Base-by-base conservation (phyloP, 1,284 basidiomycete species). In the Boletus hoseneyae region DNA sequence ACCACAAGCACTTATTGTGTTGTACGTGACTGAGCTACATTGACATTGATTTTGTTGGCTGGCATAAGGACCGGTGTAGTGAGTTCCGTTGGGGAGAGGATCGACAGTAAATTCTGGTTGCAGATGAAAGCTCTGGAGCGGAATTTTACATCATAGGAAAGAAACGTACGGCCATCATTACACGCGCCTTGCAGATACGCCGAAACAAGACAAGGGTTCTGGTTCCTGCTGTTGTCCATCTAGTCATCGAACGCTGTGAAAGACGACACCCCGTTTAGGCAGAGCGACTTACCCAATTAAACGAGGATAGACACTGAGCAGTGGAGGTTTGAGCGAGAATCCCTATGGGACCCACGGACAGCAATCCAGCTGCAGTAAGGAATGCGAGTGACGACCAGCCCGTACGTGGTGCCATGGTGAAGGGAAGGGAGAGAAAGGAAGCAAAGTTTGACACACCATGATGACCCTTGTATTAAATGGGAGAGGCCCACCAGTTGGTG, bases 1-100 rank as follows among this genome's bases (percentile, higher is more conserved):
- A 21, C 59, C 60, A 41, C 70, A 72, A 6, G 70, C 71, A 34
- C 62, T 65, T 11, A 70, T 34, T 30, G 61, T n/a, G 7, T 53
- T 60, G 46, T 72, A 72, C 1, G 61, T 57, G 39, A 73, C 56
- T 4, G 64, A 56, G 35, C 59, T 71, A 43, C 72, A 73, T 34
- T 58, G 50, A 45, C 71, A 73, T 5, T 12, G 2, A 27, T 64
- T 58, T 41, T 43, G 37, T 35, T 57, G 4, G 34, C 21, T 11
- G 30, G 16, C 53, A 12, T 39, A 43, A 21, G 67, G 69, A 9
- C 63, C 60, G 9, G 23, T 45, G n/a, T 69, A 70, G 19, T 59
- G 42, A 13, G 34, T 35, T 33, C 10, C 13, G 0, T 1, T 0
- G 7, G 50, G 50, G 19, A 71, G 59, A 34, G 57, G 7, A 12